Evolutionary conservation across 192 early-diverging fungal genomes (phyloP).

Genomic region (Podila clonocystis): DNA sequence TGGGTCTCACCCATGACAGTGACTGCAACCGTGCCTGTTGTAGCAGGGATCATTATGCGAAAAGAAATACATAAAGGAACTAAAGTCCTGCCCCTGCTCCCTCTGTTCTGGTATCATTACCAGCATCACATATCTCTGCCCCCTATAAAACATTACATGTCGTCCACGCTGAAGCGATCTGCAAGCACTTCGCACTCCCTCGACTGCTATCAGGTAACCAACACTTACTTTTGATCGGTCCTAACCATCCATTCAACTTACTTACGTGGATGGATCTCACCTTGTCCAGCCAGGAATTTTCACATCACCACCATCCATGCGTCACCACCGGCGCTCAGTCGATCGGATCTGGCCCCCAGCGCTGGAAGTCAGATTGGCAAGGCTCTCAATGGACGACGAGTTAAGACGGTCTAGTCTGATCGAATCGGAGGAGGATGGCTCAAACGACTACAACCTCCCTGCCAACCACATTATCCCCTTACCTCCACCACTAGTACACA

Average conservation of each 20-base stretch:
- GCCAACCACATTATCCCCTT: background rate
- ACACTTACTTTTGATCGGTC: background rate
- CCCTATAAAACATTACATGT: no score
- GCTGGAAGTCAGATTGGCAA: slow-evolving; percentile 18
- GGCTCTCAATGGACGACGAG: background rate
- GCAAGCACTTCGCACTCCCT: no score
- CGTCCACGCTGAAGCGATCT: no score
- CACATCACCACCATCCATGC: background rate
- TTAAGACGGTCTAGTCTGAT: background rate
- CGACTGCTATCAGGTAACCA: background rate
- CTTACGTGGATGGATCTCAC: background rate
- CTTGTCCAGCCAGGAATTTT: background rate
- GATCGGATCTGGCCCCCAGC: slow-evolving; percentile 28
- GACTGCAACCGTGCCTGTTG: no score
- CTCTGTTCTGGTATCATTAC: no score
- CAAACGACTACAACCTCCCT: no score
- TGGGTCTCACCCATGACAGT: no score
- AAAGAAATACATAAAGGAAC: no score
- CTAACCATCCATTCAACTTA: background rate
- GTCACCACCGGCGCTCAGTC: slow-evolving; percentile 16
- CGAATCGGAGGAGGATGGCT: background rate
- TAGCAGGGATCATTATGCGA: no score
- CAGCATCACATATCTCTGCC: no score
- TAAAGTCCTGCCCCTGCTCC: no score
- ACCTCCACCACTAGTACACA: background rate